Percentiles rank a stretch among this genome's conserved stretches.
Evolutionary conservation across 2,329 filamentous ascomycete species (phyloP).

Genomic region (Byssoonygena ceratinophila): DNA sequence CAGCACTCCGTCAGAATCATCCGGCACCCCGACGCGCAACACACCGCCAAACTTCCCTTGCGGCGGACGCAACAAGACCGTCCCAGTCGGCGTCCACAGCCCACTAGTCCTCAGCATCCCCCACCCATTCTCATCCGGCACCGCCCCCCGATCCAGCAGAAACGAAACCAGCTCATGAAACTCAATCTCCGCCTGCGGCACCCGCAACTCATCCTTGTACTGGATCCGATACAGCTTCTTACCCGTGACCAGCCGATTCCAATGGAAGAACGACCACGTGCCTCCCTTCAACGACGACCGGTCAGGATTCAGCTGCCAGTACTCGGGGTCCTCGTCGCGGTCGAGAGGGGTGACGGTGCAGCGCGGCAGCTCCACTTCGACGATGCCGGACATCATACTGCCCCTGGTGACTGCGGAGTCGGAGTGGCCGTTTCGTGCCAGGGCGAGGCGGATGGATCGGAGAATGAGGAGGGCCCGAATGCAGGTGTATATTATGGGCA

Average conservation of each 20-base stretch:
- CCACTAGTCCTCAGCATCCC: conserved; percentile 47
- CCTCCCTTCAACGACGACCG: conserved; percentile 50
- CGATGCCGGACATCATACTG: conserved; percentile 54
- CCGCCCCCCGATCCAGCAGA: conserved; percentile 52
- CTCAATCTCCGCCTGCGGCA: conserved; percentile 41
- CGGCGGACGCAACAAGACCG: conserved; percentile 46
- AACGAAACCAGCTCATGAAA: conserved; percentile 54
- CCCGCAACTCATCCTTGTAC: conserved; percentile 43
- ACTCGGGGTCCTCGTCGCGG: conserved; percentile 45
- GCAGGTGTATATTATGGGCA: conserved; percentile 58
- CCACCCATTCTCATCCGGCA: conserved; percentile 51
- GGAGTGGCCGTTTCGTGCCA: conserved; percentile 45
- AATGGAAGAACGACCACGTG: conserved; percentile 56
- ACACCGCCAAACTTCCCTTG: conserved; percentile 40
- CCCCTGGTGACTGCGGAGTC: conserved; percentile 49
- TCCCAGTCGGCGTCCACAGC: conserved; percentile 52
- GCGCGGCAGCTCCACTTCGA: conserved; percentile 55
- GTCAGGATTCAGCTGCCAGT: conserved; percentile 47
- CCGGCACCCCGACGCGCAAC: conserved; percentile 45
- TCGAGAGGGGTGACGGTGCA: conserved; percentile 54
- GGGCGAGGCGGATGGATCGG: conserved; percentile 50
- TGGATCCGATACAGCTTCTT: conserved; percentile 53
- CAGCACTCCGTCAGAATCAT: conserved; percentile 52
- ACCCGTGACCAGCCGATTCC: conserved; percentile 53
- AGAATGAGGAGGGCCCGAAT: conserved; percentile 50